Evolutionary conservation across 768 basidiomycete species (phyloP).

Genomic region (Russula sp.): DNA sequence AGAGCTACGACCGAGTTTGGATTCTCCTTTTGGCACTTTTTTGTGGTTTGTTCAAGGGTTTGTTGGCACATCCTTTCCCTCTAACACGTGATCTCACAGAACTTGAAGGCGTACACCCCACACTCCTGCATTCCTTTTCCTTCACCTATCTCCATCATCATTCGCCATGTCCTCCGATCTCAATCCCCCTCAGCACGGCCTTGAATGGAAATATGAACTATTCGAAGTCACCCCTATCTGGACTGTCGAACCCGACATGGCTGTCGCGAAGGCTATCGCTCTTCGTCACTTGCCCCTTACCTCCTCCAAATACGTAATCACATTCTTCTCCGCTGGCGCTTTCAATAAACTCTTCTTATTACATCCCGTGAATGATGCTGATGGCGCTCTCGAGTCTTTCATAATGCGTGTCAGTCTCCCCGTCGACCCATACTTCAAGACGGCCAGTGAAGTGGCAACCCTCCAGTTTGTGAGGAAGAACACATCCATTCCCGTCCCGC

Average conservation of each 20-base stretch:
- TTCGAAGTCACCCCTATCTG: not conserved
- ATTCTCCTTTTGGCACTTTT: too few relatives aligned
- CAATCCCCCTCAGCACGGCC: not conserved
- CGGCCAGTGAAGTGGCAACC: slow-evolving; percentile 37
- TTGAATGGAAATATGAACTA: slow-evolving; percentile 2
- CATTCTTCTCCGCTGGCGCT: too few relatives aligned
- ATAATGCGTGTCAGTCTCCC: slow-evolving; percentile 7
- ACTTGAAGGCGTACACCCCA: too few relatives aligned
- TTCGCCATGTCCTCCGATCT: not conserved
- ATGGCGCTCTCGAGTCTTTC: not conserved
- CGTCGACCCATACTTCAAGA: slow-evolving; percentile 31
- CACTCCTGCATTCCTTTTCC: too few relatives aligned
- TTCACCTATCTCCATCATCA: slow-evolving; percentile 1
- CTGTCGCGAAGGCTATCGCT: not conserved
- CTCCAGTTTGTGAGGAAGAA: slow-evolving; percentile 32
- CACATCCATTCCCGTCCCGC: too few relatives aligned
- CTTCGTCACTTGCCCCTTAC: not conserved
- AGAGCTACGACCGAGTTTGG: too few relatives aligned
- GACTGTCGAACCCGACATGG: not conserved
- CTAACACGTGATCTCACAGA: too few relatives aligned
- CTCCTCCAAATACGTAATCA: too few relatives aligned
- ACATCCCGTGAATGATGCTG: not conserved
- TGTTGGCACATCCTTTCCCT: too few relatives aligned
- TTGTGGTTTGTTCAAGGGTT: too few relatives aligned
- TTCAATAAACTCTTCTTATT: too few relatives aligned